These are phyloP conservation scores for Fusarium bactridioides DNA, from an alignment of 2,329 filamentous ascomycete species.

Conservation along the genomic window DNA sequence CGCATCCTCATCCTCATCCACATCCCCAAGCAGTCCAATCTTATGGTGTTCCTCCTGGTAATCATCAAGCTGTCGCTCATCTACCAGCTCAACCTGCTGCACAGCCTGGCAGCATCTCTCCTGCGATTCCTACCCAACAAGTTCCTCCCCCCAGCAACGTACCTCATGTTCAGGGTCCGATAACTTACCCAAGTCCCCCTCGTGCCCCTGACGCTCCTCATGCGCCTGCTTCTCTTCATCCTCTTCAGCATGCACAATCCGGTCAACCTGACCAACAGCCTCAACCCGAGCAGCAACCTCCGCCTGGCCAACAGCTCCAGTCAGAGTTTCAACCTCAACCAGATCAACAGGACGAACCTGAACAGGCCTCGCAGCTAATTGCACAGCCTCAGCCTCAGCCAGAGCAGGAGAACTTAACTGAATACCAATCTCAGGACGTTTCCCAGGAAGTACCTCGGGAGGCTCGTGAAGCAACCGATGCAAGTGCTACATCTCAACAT, in stretches of 20 bases:
- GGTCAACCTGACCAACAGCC: background rate
- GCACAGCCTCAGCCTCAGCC: background rate
- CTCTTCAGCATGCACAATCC: constrained; percentile 26
- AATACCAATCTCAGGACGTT: background rate
- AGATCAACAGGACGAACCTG: background rate
- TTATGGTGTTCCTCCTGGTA: background rate
- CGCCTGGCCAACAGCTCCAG: background rate
- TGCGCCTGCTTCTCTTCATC: constrained; percentile 32
- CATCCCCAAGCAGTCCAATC: constrained; percentile 7
- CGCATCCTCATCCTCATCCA: constrained; percentile 5
- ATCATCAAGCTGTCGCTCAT: background rate
- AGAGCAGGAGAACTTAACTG: background rate
- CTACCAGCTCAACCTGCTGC: background rate
- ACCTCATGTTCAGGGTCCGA: background rate
- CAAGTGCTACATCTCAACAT: constrained; percentile 10
- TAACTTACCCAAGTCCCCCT: constrained; percentile 36
- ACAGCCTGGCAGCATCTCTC: background rate
- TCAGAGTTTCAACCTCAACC: background rate
- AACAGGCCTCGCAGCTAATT: background rate
- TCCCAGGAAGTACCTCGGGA: constrained; percentile 17
- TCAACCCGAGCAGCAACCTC: constrained; percentile 11
- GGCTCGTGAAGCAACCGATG: constrained; percentile 11
- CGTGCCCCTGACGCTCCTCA: constrained; percentile 19
- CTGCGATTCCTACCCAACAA: background rate
- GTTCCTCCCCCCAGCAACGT: background rate